phyloP scores from a whole-genome alignment of 345 rosid species.

The Balakata baccata region DNA sequence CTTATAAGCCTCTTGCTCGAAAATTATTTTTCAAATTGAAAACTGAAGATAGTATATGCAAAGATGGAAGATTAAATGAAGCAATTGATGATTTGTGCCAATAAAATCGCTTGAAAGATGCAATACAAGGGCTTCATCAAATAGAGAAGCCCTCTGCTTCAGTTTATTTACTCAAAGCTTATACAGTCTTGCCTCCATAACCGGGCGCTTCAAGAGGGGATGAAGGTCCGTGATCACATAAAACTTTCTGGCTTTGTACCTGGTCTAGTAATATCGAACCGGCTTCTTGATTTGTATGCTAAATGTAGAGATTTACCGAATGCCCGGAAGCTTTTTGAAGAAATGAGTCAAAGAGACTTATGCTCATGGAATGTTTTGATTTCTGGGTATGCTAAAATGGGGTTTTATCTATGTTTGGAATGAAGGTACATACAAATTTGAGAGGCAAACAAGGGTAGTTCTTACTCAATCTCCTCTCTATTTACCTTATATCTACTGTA shows the following conservation, averaged over 20 bases:
- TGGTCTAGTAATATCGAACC: slow-evolving; percentile 58
- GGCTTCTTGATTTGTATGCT: slow-evolving; percentile 62
- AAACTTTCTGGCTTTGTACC: slow-evolving; percentile 59
- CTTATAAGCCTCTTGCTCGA: slow-evolving; percentile 3
- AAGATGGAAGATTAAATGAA: slow-evolving; percentile 44
- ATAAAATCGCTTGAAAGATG: slow-evolving; percentile 52
- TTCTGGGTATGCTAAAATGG: slow-evolving; percentile 51
- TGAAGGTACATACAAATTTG: no score
- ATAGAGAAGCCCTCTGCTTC: slow-evolving; percentile 52
- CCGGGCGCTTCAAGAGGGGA: slow-evolving; percentile 53
- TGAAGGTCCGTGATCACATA: slow-evolving; percentile 52
- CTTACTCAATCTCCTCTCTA: no score
- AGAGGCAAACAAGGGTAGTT: no score
- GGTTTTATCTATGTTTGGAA: no score
- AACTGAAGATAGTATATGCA: slow-evolving; percentile 43
- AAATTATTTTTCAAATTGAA: slow-evolving; percentile 44
- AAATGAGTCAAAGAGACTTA: slow-evolving; percentile 58
- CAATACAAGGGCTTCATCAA: slow-evolving; percentile 49
- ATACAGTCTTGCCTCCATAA: slow-evolving; percentile 48
- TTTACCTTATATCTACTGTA: no score
- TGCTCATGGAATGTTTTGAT: slow-evolving; percentile 85
- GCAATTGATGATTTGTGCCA: slow-evolving; percentile 61
- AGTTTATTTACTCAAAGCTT: slow-evolving; percentile 65
- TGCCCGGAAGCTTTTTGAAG: slow-evolving; percentile 59
- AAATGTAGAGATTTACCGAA: slow-evolving; percentile 52